These are phyloP conservation scores for Protostelium mycophagum DNA, from an alignment of 78 protist species.

Conservation along the genomic window DNA sequence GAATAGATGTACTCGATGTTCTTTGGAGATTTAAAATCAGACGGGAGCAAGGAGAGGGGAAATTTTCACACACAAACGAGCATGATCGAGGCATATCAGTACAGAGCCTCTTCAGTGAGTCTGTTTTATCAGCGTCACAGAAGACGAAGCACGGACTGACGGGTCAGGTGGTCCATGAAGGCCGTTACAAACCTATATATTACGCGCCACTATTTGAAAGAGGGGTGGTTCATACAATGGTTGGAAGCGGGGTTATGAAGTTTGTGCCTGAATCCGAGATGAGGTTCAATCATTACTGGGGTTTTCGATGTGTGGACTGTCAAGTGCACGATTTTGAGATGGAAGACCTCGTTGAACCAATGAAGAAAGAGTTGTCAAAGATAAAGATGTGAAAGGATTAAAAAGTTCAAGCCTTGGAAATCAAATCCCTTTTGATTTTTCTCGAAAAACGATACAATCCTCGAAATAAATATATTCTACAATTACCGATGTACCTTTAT, in stretches of 20 bases:
- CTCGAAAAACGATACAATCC: too few species aligned
- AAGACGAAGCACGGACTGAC: neutral
- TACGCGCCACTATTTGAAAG: neutral
- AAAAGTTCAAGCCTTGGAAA: neutral
- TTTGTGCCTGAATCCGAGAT: neutral
- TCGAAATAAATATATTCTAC: too few species aligned
- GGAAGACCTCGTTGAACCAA: neutral
- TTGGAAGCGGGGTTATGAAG: neutral
- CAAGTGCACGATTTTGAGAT: neutral
- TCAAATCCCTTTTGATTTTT: neutral
- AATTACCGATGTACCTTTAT: neutral
- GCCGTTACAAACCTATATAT: neutral
- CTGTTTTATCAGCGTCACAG: neutral
- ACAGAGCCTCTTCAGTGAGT: neutral
- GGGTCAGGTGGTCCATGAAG: neutral
- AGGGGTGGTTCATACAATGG: neutral
- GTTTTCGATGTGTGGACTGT: neutral
- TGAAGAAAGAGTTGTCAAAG: neutral
- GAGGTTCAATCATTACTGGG: neutral
- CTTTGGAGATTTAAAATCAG: neutral
- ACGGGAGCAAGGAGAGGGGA: neutral
- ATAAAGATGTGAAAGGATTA: neutral
- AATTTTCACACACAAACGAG: neutral
- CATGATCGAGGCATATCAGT: neutral
- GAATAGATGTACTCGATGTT: neutral